Evolutionary conservation across 1,139 yeast species (phyloP), one percentile per base, ranked within the genome.

Genomic region (Geotrichum reessii): DNA sequence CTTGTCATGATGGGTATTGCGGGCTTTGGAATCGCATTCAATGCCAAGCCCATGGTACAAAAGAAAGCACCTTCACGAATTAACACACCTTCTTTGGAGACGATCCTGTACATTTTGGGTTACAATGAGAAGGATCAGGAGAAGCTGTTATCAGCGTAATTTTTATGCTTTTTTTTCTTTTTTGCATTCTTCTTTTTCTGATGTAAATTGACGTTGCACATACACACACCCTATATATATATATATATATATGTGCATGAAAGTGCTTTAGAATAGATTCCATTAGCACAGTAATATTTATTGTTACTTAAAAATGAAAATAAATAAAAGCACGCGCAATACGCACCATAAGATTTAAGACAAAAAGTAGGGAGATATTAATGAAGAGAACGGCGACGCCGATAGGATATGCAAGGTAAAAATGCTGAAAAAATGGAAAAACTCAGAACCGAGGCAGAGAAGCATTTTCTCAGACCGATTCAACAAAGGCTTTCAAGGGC

Each of bases 1-100:
- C 77, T 95, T 70, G 82, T 82, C 50, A 95, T 95, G 92, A 93
- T 95, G 98, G 81, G 78, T 2, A 83, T 75, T 21, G 97, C 97
- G 1, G 98, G 99, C 0, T 88, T 84, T 71, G 99, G 99, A 21
- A 79, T 95, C 61, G 99, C 99, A 0, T 95, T 97, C 95, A 87
- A 91, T 70, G 99, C 99, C 19, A 95, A 95, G 71, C 97, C 98
- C 37, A 83, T 80, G 63, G 99, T 95, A 3, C 97, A 90, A 71
- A 67, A 68, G 52, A 65, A 66, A 65, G 99, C 99, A 0, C 97
- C 97, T 11, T 78, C 89, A 51, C 80, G 88, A 63, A 78, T 95
- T 66, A 93, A 93, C 71, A 79, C 92, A 0, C 76, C 79, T 28
- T 78, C 86, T 3, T 78, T 93, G 69, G 76, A 76, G 61, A 96